Evolutionary conservation across 2,329 filamentous ascomycete species (phyloP), one percentile per base, ranked within the genome.

Genomic region (Capronia americana): DNA sequence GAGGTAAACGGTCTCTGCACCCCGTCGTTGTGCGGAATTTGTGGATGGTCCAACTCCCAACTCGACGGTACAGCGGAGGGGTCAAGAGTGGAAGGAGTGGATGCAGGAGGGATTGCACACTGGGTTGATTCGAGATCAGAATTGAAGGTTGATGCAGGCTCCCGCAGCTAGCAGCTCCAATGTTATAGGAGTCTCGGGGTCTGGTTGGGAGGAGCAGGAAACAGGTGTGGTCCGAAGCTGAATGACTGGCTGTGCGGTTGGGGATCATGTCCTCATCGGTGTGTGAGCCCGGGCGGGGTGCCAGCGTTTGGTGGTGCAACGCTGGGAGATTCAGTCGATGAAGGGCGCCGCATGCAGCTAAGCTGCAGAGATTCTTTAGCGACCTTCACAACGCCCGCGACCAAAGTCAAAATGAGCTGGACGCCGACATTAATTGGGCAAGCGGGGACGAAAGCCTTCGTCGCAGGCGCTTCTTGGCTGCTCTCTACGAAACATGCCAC

Each of bases 241-340:
- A n/a, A 56, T 62, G 60, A 54, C 30, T 44, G 53, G 60, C 38
- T 56, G 50, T 44, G 60, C 41, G 60, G 51, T 54, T 56, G 60
- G 51, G 60, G 53, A 56, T 62, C 53, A 50, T 44, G 50, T 61
- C 58, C 48, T 61, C 58, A 61, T 61, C 58, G 50, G 58, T 61
- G 58, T 11, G 30, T 14, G 46, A 44, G 48, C 57, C 41, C 41
- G 56, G 41, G 26, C 28, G 34, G 30, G 58, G 46, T 46, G 32
- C 44, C 23, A 26, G 38, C 23, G 7, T 53, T 12, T 61, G 58
- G 48, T 61, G 46, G 58, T 61, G 46, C 46, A 51, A 61, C 34
- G 20, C 32, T 50, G 58, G 48, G 4, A 23, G 12, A 23, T 51
- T 51, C 48, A 61, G 30, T 61, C 58, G 58, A 61, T 24, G 46